Evolutionary conservation across 768 basidiomycete genomes (phyloP), one percentile per base, ranked within the genome.

Genomic region (Leccinellum luteum): DNA sequence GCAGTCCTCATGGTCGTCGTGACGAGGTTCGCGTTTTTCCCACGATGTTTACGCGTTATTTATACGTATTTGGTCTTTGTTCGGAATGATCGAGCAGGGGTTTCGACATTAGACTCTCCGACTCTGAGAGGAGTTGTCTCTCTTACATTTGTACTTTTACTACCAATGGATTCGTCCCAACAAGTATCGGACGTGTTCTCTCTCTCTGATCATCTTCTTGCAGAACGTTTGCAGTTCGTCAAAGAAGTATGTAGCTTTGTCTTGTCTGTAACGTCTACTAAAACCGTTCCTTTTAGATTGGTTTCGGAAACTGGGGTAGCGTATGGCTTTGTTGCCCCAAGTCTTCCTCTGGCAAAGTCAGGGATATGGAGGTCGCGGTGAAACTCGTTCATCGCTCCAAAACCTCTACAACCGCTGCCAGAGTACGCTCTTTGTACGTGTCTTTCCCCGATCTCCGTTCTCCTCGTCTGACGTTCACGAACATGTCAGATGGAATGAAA

Each of bases 221-320:
- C 85, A 25, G 82, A 89, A 65, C 81, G 81, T 48, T 79, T 91
- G 45, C 81, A 85, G 57, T 92, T 92, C 68, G 79, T 90, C 52
- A 80, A 88, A 74, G 89, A 90, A 79, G 89, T 85, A 61, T 19
- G 76, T 28, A n/a, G 50, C 49, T 17, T 23, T 23, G 23, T 48
- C 30, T 17, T n/a, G 6, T 6, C 27, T 9, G 6, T 0, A 28
- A 4, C 13, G 12, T 28, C 53, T 32, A 13, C 52, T 69, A 60
- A 59, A 38, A 32, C 19, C 56, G 0, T 41, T 34, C 45, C 31
- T 45, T 2, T 54, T n/a, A 93, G 89, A 89, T 93, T 76, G 92
- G 92, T 31, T 92, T 83, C 68, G 92, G 93, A 44, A 94, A 94
- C 75, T 96, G 93, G 93, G 93, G 93, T 35, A 89, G 87, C 69